phyloP scores from a whole-genome alignment of 106 monocot species.

The Xerophyta viscosa region DNA sequence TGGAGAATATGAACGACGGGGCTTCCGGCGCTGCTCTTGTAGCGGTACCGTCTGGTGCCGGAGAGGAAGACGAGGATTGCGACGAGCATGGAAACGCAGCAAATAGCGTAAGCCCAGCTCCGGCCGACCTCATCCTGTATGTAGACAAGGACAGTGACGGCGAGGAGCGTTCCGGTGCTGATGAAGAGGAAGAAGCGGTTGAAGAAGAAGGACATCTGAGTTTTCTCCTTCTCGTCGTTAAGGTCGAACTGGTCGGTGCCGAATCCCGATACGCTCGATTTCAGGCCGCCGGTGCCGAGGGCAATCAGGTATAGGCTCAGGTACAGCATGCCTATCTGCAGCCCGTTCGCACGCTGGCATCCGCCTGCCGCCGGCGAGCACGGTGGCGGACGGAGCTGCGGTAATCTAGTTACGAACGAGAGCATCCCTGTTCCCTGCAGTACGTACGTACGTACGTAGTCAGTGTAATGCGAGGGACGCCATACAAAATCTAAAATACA shows the following conservation, averaged over 20 bases:
- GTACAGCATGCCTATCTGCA: slow-evolving; percentile 45
- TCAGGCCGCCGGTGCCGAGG: slow-evolving; percentile 64
- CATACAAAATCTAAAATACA: too few species aligned
- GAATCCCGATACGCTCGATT: slow-evolving; percentile 70
- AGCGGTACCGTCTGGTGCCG: slow-evolving; percentile 55
- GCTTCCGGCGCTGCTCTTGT: slow-evolving; percentile 49
- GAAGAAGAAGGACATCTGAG: slow-evolving; percentile 61
- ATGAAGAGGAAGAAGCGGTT: slow-evolving; percentile 70
- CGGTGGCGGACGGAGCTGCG: slow-evolving; percentile 47
- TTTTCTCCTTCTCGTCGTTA: slow-evolving; percentile 44
- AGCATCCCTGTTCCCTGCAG: slow-evolving; percentile 47
- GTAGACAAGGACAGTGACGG: slow-evolving; percentile 64
- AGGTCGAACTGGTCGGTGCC: slow-evolving; percentile 81
- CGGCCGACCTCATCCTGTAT: slow-evolving; percentile 63
- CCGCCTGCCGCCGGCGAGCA: slow-evolving; percentile 7
- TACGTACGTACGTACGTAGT: neutral
- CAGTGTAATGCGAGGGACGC: too few species aligned
- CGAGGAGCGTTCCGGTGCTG: slow-evolving; percentile 57
- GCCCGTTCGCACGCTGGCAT: slow-evolving; percentile 25
- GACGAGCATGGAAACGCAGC: slow-evolving; percentile 44
- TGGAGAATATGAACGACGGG: slow-evolving; percentile 61
- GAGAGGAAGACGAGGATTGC: slow-evolving; percentile 40
- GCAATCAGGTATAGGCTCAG: slow-evolving; percentile 56
- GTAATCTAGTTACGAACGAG: slow-evolving; percentile 30
- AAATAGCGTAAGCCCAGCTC: slow-evolving; percentile 74